These are phyloP conservation scores for Marchantia polymorpha DNA, from an alignment of 225 moss, liverwort and hornwort species.

Conservation along the genomic window DNA sequence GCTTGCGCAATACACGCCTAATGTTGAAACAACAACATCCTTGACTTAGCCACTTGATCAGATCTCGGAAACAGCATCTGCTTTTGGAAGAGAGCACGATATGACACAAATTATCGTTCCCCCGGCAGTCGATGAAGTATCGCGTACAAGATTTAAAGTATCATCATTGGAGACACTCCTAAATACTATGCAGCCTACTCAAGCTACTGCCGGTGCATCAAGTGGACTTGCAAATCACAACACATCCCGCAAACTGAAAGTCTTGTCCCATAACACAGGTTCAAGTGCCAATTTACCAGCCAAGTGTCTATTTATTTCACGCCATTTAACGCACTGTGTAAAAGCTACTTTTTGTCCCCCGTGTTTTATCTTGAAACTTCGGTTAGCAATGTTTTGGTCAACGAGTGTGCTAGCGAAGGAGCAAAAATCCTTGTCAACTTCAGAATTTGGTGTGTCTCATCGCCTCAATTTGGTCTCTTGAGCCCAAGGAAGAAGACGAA, in stretches of 20 bases:
- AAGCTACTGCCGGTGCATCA: constrained; percentile 51
- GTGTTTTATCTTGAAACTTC: too few species aligned
- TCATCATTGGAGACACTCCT: constrained; percentile 64
- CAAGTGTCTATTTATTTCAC: neutral
- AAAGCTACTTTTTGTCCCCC: neutral
- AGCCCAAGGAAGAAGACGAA: too few species aligned
- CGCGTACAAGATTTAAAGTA: constrained; percentile 80
- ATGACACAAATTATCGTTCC: constrained; percentile 36
- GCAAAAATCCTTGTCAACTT: too few species aligned
- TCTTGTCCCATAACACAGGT: constrained; percentile 57
- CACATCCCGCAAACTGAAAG: constrained; percentile 60
- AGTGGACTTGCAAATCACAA: constrained; percentile 53
- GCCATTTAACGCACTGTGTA: neutral
- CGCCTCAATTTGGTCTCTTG: too few species aligned
- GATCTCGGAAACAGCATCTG: constrained; percentile 56
- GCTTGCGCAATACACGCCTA: constrained; percentile 58
- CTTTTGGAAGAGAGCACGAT: constrained; percentile 31
- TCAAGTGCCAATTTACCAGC: constrained; percentile 42
- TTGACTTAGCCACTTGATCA: constrained; percentile 65
- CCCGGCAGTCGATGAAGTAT: constrained; percentile 93
- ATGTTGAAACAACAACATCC: constrained; percentile 42
- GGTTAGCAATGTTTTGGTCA: too few species aligned
- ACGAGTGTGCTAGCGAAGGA: too few species aligned
- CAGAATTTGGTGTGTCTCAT: too few species aligned
- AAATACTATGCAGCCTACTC: constrained; percentile 47